Evolutionary conservation across 176 grass and related monocot species (phyloP), one percentile per base, ranked within the genome.

Genomic region (Melocanna baccifera): DNA sequence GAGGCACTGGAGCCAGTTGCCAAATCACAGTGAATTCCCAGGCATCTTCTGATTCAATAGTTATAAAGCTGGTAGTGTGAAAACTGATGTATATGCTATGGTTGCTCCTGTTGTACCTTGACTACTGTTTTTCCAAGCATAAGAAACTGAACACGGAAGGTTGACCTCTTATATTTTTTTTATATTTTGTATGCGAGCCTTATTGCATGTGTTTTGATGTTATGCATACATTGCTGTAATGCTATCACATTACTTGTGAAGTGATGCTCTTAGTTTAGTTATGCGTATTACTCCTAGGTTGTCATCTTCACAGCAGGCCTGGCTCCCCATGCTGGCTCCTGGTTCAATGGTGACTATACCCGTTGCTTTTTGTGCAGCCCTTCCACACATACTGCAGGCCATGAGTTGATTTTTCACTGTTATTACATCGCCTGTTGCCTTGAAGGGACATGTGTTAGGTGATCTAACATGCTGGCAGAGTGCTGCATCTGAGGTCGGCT

Each of bases 1-100:
- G 95, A 97, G 92, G 95, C 92, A 23, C 58, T 97, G 51, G 95
- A 94, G 75, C 95, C 95, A 0, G 84, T 97, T 16, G 86, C 71
- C 5, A 94, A 82, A 62, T 78, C 81, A 0, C 86, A 94, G 34
- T 94, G 78, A 83, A 58, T 18, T 71, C 25, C 4, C 9, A 11
- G 19, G 3, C 16, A 68, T 51, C 5, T 16, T 75, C 62, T 55
- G 22, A 26, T 48, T 80, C 0, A 69, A 62, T 39, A 68, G 67
- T 79, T 23, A 8, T 69, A 51, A 11, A 28, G 12, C n/a, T 75
- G 32, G 30, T 47, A 37, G 45, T 34, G 1, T 70, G 52, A 56
- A 71, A 91, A 88, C 77, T 84, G 64, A 51, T 88, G 63, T 84
- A 85, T 81, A 88, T 77, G 62, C 23, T 77, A 34, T 64, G 41